Conservation (phyloP, 257 asterid species). For the Nicotiana sylvestris region DNA sequence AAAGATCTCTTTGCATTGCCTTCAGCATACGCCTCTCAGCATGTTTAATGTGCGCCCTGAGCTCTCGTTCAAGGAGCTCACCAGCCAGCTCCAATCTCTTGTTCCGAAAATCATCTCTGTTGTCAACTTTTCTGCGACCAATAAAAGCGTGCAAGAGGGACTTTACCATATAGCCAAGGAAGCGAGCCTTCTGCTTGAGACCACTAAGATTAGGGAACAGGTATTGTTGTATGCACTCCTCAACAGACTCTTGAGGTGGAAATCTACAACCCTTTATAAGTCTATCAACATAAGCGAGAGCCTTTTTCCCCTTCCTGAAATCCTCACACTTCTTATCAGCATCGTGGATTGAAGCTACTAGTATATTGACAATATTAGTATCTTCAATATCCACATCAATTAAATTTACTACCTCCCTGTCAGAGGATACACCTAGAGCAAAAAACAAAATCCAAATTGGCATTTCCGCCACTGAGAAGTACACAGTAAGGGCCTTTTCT, state of each 20-base stretch:
- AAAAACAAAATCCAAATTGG: slow-evolving; percentile 86
- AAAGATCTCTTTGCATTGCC: slow-evolving; percentile 77
- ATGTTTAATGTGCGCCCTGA: slow-evolving; percentile 72
- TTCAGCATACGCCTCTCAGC: slow-evolving; percentile 73
- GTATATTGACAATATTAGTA: slow-evolving; percentile 43
- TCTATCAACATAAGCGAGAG: slow-evolving; percentile 35
- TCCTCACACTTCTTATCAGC: slow-evolving; percentile 61
- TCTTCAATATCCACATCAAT: slow-evolving; percentile 52
- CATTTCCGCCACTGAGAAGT: slow-evolving; percentile 55
- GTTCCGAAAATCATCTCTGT: slow-evolving; percentile 83
- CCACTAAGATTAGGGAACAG: slow-evolving; percentile 62
- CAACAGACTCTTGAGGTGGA: slow-evolving; percentile 76
- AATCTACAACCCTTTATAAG: slow-evolving; percentile 45
- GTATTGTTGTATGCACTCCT: slow-evolving; percentile 51
- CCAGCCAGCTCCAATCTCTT: slow-evolving; percentile 91
- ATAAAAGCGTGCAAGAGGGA: slow-evolving; percentile 69
- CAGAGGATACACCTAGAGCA: slow-evolving; percentile 73
- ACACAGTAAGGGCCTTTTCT: slow-evolving; percentile 55
- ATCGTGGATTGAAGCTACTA: slow-evolving; percentile 60
- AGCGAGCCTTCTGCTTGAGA: slow-evolving; percentile 62
- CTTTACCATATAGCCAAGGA: slow-evolving; percentile 85
- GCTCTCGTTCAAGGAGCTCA: slow-evolving; percentile 80
- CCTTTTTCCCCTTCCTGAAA: slow-evolving; percentile 51
- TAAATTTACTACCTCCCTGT: slow-evolving; percentile 59
- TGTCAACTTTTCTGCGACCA: slow-evolving; percentile 74